These are phyloP conservation scores for Exsudoporus frostii DNA, from an alignment of 768 basidiomycete genomes.

Conservation along the genomic window DNA sequence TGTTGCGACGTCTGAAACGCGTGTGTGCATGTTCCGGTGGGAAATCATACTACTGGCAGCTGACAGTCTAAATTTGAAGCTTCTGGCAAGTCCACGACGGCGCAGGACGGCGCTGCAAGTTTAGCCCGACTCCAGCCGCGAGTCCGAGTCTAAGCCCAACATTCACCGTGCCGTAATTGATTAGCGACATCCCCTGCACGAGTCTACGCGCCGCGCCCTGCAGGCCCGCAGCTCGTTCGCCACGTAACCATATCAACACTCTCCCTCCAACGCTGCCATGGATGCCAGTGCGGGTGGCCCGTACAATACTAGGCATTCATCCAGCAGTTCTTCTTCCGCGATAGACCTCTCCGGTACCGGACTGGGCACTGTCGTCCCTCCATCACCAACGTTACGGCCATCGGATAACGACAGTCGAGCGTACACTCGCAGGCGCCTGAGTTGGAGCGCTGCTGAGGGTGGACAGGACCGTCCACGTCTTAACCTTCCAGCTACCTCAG, in stretches of 20 bases:
- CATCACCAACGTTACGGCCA: slow-evolving; percentile 46
- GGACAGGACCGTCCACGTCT: slow-evolving; percentile 49
- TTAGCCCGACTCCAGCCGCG: background rate
- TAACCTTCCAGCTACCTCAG: slow-evolving; percentile 25
- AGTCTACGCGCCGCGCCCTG: too few species aligned
- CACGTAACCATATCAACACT: background rate
- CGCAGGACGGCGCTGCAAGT: background rate
- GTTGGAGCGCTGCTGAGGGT: slow-evolving; percentile 51
- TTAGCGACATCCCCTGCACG: too few species aligned
- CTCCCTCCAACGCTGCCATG: slow-evolving; percentile 3
- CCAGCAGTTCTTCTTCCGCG: slow-evolving; percentile 50
- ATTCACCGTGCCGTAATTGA: too few species aligned
- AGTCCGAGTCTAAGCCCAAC: too few species aligned
- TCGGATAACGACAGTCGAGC: slow-evolving; percentile 32
- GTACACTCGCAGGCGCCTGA: slow-evolving; percentile 51
- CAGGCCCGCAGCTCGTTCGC: too few species aligned
- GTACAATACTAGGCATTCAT: slow-evolving; percentile 7
- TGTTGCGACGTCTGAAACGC: background rate
- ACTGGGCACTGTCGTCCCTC: slow-evolving; percentile 41
- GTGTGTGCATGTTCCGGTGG: background rate
- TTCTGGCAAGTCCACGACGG: background rate
- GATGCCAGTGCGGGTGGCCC: slow-evolving; percentile 6
- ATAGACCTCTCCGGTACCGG: slow-evolving; percentile 52
- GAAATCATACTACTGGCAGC: background rate
- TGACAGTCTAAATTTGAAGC: background rate